Base-by-base conservation (phyloP, 2,329 filamentous ascomycete species). In the Neofusicoccum laricinum region DNA sequence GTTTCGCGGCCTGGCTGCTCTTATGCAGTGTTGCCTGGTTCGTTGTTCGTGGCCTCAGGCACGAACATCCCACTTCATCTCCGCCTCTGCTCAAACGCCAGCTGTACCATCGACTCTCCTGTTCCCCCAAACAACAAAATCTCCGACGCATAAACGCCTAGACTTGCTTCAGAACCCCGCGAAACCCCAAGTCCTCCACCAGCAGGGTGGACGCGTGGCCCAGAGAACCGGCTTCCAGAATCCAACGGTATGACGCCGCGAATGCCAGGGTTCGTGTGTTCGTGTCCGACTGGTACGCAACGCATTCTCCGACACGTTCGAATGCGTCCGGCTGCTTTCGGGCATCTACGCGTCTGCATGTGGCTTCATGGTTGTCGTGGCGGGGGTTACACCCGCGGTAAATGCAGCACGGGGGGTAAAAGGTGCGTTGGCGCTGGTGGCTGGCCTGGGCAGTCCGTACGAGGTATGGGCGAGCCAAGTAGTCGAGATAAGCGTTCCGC, bases 111-210 rank as follows among this genome's bases (percentile, higher is more conserved):
- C 25, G 6, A 5, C 11, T 8, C 41, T 36, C 41, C n/a, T 34
- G 25, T 19, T 14, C 21, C 41, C 41, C 25, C n/a, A 17, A 25
- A 30, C n/a, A 19, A 46, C 17, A 10, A 45, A 46, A 30, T 34
- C 30, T 36, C 55, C 55, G 55, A 36, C 40, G 55, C 55, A 59
- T 59, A 17, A 46, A 59, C 55, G 55, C 55, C 30, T n/a, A 36
- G 41, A 46, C 41, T 10, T 11, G 30, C 30, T 32, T 46, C 40
- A 32, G 53, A 34, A 59, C 3, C 19, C 55, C 25, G 30, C 55
- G 55, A 59, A 59, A 59, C 55, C 17, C n/a, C 41, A 45, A 45
- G 12, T 32, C 15, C 41, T 46, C 30, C 55, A 59, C 55, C 41
- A 34, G 40, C 17, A 36, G 14, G 15, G 25, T 19, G n/a, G 41